Percentiles rank a stretch among this genome's conserved stretches.
These are phyloP conservation scores for Bipolaris oryzae DNA, from an alignment of 2,329 filamentous ascomycete genomes.

Conservation along the genomic window DNA sequence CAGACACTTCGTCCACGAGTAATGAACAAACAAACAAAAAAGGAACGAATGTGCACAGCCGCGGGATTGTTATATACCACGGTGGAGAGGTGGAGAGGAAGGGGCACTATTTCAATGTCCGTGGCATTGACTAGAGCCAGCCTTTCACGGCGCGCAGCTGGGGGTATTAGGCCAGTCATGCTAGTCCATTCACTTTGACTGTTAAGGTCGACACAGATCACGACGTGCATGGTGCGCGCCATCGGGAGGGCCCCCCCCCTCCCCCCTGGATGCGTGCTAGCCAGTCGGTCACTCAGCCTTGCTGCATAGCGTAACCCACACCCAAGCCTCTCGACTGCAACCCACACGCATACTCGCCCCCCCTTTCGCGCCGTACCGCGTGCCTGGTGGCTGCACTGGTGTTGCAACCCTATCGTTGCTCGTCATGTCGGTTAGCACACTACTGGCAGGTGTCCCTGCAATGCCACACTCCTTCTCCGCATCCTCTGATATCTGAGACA, in stretches of 20 bases:
- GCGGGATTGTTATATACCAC: slow-evolving; percentile 1
- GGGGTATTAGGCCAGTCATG: slow-evolving; percentile 29
- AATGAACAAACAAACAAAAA: slow-evolving; percentile 11
- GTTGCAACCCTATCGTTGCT: slow-evolving; percentile 39
- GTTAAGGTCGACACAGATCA: slow-evolving; percentile 3
- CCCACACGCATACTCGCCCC: slow-evolving; percentile 4
- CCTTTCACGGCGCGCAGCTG: slow-evolving; percentile 2
- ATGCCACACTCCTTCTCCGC: slow-evolving; percentile 14
- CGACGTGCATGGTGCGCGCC: slow-evolving; percentile 15
- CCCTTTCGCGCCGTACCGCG: slow-evolving; percentile 6
- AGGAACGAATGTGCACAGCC: slow-evolving; percentile 8
- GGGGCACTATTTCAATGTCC: slow-evolving; percentile 34
- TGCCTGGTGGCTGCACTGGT: slow-evolving; percentile 26
- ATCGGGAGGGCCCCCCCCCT: slow-evolving; percentile 11
- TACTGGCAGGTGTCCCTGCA: slow-evolving; percentile 7
- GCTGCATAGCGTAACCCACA: slow-evolving; percentile 25
- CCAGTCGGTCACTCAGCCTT: slow-evolving; percentile 31
- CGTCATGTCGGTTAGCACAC: neutral
- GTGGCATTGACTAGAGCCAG: slow-evolving; percentile 11
- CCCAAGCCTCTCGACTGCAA: slow-evolving; percentile 25
- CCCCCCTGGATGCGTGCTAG: slow-evolving; percentile 32
- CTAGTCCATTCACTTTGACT: slow-evolving; percentile 2
- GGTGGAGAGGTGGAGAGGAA: neutral
- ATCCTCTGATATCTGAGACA: slow-evolving; percentile 6
- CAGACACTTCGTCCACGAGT: neutral